Percentiles rank a stretch among this genome's conserved stretches.
Conservation (phyloP, 2,329 filamentous ascomycete genomes). For the Alternaria novae-zelandiae region DNA sequence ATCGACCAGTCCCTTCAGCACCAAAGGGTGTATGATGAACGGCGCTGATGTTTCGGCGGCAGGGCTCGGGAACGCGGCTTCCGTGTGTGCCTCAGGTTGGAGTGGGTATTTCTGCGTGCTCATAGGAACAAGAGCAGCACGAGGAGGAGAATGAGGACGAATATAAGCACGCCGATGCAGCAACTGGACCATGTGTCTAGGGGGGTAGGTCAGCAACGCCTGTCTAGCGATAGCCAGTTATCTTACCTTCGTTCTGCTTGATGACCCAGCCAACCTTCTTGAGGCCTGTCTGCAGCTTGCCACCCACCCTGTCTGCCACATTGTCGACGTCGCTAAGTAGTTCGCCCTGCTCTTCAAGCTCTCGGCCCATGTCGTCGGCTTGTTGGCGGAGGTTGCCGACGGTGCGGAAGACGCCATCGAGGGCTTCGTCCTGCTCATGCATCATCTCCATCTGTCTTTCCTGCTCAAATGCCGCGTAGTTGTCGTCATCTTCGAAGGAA, state of each 20-base stretch:
- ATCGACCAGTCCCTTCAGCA: neutral
- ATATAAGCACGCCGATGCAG: constrained; percentile 87
- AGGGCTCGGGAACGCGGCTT: neutral
- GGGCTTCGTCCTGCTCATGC: constrained; percentile 89
- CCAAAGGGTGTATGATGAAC: constrained; percentile 1
- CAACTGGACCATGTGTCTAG: constrained; percentile 78
- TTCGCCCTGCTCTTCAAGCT: constrained; percentile 92
- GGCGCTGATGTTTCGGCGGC: neutral
- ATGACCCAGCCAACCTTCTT: constrained; percentile 86
- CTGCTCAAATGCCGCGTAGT: constrained; percentile 86
- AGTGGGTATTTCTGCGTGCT: constrained; percentile 33
- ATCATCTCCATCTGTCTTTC: constrained; percentile 91
- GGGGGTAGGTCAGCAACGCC: constrained; percentile 1
- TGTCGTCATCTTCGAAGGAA: constrained; percentile 62
- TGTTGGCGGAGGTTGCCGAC: constrained; percentile 90
- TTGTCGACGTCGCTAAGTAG: constrained; percentile 86
- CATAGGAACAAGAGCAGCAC: constrained; percentile 74
- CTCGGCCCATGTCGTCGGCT: constrained; percentile 93
- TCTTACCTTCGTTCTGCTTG: constrained; percentile 82
- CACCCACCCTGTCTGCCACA: constrained; percentile 84
- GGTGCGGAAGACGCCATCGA: constrained; percentile 91
- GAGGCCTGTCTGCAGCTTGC: constrained; percentile 83
- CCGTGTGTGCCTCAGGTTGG: neutral
- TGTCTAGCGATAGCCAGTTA: neutral
- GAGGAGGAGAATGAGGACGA: constrained; percentile 85